These are phyloP conservation scores for Colletotrichum godetiae DNA, from an alignment of 2,329 filamentous ascomycete species.

Conservation along the genomic window DNA sequence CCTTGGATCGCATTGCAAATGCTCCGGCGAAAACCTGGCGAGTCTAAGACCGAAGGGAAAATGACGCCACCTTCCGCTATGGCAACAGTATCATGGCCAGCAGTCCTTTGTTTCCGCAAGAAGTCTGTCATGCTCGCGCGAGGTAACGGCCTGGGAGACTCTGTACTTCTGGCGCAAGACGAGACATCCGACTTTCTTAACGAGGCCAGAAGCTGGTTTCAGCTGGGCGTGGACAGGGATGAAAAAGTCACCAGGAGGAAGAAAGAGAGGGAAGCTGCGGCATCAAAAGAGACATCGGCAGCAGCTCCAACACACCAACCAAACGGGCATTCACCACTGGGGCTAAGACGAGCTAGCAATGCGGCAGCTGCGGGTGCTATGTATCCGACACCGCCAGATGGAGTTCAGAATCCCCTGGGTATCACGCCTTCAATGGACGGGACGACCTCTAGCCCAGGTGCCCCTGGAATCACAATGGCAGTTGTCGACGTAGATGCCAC, in stretches of 20 bases:
- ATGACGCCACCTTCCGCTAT: constrained; percentile 47
- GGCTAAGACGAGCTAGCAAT: constrained; percentile 61
- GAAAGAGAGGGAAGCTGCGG: constrained; percentile 58
- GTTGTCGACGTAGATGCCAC: constrained; percentile 49
- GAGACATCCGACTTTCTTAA: constrained; percentile 61
- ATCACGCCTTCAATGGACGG: constrained; percentile 69
- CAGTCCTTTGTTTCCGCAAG: constrained; percentile 64
- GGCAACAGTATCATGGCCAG: constrained; percentile 64
- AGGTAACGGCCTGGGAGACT: constrained; percentile 52
- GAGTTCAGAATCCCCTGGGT: constrained; percentile 63
- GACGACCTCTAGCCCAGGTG: constrained; percentile 65
- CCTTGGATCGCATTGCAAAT: constrained; percentile 65
- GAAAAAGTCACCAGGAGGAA: constrained; percentile 59
- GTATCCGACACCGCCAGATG: constrained; percentile 80
- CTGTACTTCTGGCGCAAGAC: constrained; percentile 49
- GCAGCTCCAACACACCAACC: constrained; percentile 55
- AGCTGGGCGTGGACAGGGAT: constrained; percentile 56
- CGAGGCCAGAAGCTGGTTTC: constrained; percentile 61
- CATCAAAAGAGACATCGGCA: constrained; percentile 55
- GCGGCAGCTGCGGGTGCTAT: constrained; percentile 63
- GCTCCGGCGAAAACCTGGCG: constrained; percentile 55
- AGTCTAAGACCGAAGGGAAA: constrained; percentile 55
- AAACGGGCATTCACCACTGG: constrained; percentile 64
- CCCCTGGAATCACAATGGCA: constrained; percentile 45
- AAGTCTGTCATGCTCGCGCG: constrained; percentile 54